A percentile compares a stretch with the other conserved stretches of the same genome.
Evolutionary conservation across 345 rosid genomes (phyloP).

Genomic region (Eutrema heterophyllum): DNA sequence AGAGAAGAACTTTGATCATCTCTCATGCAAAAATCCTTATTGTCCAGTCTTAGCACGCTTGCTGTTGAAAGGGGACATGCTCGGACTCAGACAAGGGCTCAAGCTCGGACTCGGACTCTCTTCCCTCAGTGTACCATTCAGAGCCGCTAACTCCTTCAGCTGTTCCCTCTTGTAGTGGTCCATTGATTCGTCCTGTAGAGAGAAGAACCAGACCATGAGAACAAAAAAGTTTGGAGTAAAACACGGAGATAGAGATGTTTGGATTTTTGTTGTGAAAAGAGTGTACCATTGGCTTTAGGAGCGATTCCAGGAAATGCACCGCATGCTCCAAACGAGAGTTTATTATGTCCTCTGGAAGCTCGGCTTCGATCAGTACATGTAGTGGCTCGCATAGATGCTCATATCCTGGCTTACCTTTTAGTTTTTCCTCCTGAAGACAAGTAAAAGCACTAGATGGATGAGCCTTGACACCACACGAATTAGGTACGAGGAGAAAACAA

Average conservation of each 20-base stretch:
- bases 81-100: conserved; percentile 86
- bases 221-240: neutral
- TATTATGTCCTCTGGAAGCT: conserved; percentile 77
- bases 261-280: neutral
- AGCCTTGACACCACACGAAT: neutral
- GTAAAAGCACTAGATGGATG: neutral
- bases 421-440: conserved; percentile 68
- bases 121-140: conserved; percentile 84
- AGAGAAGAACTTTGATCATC: conserved; percentile 7
- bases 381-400: conserved; percentile 90
- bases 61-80: conserved; percentile 86
- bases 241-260: neutral
- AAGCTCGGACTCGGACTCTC: conserved; percentile 83
- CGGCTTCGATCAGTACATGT: conserved; percentile 88
- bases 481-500: neutral
- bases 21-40: conserved; percentile 20
- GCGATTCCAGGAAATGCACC: conserved; percentile 59
- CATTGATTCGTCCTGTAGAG: conserved; percentile 74
- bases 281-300: conserved; percentile 85
- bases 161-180: conserved; percentile 91
- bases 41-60: conserved; percentile 92
- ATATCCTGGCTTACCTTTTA: conserved; percentile 87
- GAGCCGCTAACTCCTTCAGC: conserved; percentile 76
- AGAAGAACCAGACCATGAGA: conserved; percentile 2
- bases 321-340: conserved; percentile 72